Conservation (phyloP, 169 alveolate species). For the Eimeria acervulina region DNA sequence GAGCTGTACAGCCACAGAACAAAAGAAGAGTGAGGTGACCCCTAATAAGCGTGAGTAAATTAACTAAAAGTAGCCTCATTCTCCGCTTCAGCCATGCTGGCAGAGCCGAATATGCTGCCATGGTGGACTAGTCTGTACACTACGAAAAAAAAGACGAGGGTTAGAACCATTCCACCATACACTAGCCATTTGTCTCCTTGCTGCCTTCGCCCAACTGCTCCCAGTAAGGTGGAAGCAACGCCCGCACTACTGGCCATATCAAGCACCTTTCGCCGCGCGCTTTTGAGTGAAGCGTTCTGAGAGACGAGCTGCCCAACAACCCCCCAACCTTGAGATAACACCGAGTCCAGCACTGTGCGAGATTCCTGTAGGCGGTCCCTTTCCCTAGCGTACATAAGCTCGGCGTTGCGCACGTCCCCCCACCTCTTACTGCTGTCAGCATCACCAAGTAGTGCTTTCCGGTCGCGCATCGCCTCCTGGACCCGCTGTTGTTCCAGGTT, state of each 20-base stretch:
- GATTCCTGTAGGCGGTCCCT: slow-evolving; percentile 77
- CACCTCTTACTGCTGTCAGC: slow-evolving; percentile 40
- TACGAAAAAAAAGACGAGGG: slow-evolving; percentile 81
- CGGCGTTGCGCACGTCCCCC: slow-evolving; percentile 75
- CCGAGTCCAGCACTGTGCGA: slow-evolving; percentile 75
- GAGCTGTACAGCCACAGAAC: neutral
- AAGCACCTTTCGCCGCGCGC: slow-evolving; percentile 80
- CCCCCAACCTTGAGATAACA: slow-evolving; percentile 77
- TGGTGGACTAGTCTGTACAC: slow-evolving; percentile 77
- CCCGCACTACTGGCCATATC: slow-evolving; percentile 81
- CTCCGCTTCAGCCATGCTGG: slow-evolving; percentile 17
- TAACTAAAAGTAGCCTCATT: neutral
- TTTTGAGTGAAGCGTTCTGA: slow-evolving; percentile 73
- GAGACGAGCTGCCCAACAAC: slow-evolving; percentile 73
- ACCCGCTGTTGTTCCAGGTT: slow-evolving; percentile 72
- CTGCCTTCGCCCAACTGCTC: slow-evolving; percentile 77
- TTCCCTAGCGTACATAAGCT: slow-evolving; percentile 76
- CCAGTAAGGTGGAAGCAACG: slow-evolving; percentile 74
- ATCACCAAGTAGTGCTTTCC: slow-evolving; percentile 62
- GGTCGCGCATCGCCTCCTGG: slow-evolving; percentile 71
- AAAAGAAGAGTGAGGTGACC: neutral
- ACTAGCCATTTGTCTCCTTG: slow-evolving; percentile 72
- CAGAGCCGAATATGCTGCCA: slow-evolving; percentile 55
- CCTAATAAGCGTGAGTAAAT: neutral
- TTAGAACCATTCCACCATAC: slow-evolving; percentile 77